Evolutionary conservation across 805 yeast species (phyloP).

Genomic region (Schwanniomyces yamadae): DNA sequence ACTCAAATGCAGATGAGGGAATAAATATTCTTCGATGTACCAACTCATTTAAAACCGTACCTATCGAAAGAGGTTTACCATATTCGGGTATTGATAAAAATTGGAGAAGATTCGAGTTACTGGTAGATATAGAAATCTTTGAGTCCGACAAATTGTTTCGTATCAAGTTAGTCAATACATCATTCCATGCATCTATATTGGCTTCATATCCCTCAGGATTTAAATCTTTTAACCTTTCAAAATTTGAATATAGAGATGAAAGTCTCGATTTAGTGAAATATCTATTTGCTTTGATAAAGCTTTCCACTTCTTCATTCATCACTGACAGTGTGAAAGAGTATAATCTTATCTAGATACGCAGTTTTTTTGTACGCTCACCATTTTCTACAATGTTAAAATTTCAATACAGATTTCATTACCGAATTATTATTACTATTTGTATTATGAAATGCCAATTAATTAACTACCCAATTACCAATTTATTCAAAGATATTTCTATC

Average conservation of each 20-base stretch:
- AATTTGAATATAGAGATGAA: conserved; percentile 38
- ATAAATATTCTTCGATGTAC: conserved; percentile 17
- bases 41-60: conserved; percentile 24
- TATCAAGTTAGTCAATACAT: conserved; percentile 19
- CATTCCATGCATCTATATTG: conserved; percentile 39
- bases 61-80: conserved; percentile 33
- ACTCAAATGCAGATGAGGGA: conserved; percentile 15
- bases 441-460: too few relatives aligned
- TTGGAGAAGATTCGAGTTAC: conserved; percentile 15
- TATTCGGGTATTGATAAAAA: conserved; percentile 24
- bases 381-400: too few relatives aligned
- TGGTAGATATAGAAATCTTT: conserved; percentile 14
- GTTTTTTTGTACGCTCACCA: too few relatives aligned
- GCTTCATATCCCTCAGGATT: conserved; percentile 46
- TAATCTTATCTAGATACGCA: conserved; percentile 3
- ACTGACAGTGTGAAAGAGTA: too few relatives aligned
- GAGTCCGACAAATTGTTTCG: conserved; percentile 15
- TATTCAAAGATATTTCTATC: conserved; percentile 33
- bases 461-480: conserved; percentile 8
- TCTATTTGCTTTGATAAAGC: conserved; percentile 12
- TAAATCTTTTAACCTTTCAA: conserved; percentile 24
- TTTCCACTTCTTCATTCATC: conserved; percentile 8
- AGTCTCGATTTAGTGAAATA: conserved; percentile 29
- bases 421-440: too few relatives aligned
- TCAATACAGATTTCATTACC: too few relatives aligned